These are phyloP conservation scores for Vigna hirtella DNA, from an alignment of 306 rosid genomes.

Conservation along the genomic window DNA sequence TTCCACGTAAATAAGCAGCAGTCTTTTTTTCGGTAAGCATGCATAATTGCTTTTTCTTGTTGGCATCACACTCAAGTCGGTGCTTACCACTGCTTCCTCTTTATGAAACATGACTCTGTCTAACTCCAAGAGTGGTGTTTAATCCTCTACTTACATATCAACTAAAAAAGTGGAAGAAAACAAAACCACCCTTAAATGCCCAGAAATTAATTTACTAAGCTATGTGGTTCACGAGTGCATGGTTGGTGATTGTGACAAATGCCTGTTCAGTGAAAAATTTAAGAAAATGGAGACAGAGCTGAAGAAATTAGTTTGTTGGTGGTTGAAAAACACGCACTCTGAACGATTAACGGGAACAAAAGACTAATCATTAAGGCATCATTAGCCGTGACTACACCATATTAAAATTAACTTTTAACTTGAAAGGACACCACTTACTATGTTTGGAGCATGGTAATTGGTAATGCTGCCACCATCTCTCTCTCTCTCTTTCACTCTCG, in stretches of 20 bases:
- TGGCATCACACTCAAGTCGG: constrained; percentile 35
- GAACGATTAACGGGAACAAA: constrained; percentile 40
- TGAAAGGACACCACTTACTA: constrained; percentile 44
- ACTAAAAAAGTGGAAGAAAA: constrained; percentile 22
- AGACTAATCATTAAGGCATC: constrained; percentile 43
- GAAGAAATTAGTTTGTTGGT: constrained; percentile 46
- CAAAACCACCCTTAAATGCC: constrained; percentile 18
- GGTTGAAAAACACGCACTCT: constrained; percentile 22
- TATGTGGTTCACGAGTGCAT: not conserved
- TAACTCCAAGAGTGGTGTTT: constrained; percentile 37
- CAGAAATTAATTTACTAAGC: constrained; percentile 26
- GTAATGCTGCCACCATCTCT: constrained; percentile 38
- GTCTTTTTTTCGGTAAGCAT: constrained; percentile 25
- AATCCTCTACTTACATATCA: constrained; percentile 39
- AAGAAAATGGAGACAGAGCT: not conserved
- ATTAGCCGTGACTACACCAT: constrained; percentile 42
- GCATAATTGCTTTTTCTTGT: constrained; percentile 32
- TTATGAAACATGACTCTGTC: constrained; percentile 44
- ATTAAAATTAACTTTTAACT: constrained; percentile 43
- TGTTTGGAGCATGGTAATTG: constrained; percentile 46
- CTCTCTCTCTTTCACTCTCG: constrained; percentile 36
- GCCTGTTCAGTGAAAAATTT: constrained; percentile 24
- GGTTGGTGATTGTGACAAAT: constrained; percentile 21
- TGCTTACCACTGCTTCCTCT: constrained; percentile 47
- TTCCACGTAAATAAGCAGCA: constrained; percentile 31